A percentile compares a stretch with the other conserved stretches of the same genome.
These are phyloP conservation scores for Capronia epimyces DNA, from an alignment of 2,329 filamentous ascomycete genomes.

Conservation along the genomic window DNA sequence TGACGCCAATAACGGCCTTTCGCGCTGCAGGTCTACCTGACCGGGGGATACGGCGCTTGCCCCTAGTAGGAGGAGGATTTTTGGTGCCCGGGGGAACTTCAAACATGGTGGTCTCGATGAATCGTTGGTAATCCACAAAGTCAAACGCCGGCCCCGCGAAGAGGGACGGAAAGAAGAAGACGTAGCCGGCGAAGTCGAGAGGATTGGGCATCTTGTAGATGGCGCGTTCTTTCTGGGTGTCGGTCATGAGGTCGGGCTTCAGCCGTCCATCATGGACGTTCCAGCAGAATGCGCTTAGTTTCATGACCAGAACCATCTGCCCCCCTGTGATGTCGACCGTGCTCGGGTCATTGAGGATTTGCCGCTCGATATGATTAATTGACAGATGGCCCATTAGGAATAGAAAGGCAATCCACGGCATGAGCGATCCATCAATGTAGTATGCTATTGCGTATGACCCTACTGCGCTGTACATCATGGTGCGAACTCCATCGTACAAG, in stretches of 20 bases:
- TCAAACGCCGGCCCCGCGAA: conserved; percentile 91
- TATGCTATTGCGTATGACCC: conserved; percentile 79
- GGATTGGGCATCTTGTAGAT: conserved; percentile 67
- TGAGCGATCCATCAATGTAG: conserved; percentile 78
- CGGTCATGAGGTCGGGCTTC: conserved; percentile 71
- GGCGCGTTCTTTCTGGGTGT: conserved; percentile 76
- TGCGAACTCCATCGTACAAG: conserved; percentile 77
- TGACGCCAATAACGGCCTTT: conserved; percentile 67
- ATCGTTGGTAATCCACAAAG: conserved; percentile 83
- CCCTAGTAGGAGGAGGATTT: conserved; percentile 74
- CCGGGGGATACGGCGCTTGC: conserved; percentile 85
- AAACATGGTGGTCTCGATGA: conserved; percentile 94
- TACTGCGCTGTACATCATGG: conserved; percentile 70
- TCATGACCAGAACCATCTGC: conserved; percentile 99
- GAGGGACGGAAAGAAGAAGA: conserved; percentile 89
- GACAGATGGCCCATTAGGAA: conserved; percentile 97
- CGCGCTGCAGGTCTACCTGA: conserved; percentile 77
- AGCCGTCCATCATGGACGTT: conserved; percentile 90
- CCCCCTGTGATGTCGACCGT: conserved; percentile 82
- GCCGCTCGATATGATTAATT: conserved; percentile 76
- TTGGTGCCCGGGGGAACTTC: conserved; percentile 73
- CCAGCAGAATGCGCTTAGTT: conserved; percentile 94
- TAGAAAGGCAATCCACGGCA: conserved; percentile 95
- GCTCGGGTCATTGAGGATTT: conserved; percentile 61
- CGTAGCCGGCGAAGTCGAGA: conserved; percentile 81